Evolutionary conservation across 306 rosid genomes (phyloP).

Genomic region (Cyamopsis tetragonoloba): DNA sequence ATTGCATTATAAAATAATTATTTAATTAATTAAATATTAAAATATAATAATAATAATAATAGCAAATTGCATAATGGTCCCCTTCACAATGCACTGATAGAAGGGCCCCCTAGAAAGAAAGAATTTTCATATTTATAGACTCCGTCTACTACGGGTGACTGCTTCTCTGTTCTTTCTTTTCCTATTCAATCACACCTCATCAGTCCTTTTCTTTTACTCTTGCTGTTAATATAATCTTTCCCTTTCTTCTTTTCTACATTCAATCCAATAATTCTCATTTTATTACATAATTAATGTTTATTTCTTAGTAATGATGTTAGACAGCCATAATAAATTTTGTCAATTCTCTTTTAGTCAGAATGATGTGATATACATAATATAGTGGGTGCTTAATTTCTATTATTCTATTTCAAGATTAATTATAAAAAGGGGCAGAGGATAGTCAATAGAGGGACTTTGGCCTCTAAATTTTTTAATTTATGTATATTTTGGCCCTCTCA

Average conservation of each 20-base stretch:
- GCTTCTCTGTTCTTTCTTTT: slow-evolving; percentile 14
- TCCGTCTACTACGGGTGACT: background rate
- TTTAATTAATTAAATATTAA: no score
- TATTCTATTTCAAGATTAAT: no score
- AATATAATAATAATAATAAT: background rate
- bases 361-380: no score
- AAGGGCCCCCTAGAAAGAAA: slow-evolving; percentile 12
- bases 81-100: background rate
- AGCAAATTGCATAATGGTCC: slow-evolving; percentile 30
- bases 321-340: background rate
- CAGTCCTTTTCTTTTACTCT: slow-evolving; percentile 20
- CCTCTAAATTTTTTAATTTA: no score
- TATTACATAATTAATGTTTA: background rate
- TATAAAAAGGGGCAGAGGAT: no score
- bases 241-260: background rate
- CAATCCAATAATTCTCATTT: background rate
- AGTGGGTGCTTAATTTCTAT: no score
- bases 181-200: slow-evolving; percentile 16
- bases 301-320: background rate
- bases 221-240: background rate
- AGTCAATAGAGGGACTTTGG: no score
- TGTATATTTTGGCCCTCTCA: no score
- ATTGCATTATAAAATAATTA: background rate
- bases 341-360: background rate
- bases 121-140: slow-evolving; percentile 1